Conservation (phyloP, 140 eudicot species). For the Cichorium intybus region DNA sequence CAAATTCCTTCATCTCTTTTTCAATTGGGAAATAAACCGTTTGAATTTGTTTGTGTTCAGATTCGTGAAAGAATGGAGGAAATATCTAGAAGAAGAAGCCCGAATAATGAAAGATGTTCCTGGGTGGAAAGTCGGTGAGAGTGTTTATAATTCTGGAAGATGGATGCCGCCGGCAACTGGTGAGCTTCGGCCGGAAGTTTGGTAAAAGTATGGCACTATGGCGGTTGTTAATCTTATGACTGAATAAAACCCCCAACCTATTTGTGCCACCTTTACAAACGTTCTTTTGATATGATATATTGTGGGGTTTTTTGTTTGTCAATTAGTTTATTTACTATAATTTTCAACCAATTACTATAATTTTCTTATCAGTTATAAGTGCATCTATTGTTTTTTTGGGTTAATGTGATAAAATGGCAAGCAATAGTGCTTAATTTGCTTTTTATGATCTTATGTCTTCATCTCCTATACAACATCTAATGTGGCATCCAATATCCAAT, state of each 20-base stretch:
- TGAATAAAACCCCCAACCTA: slow-evolving; percentile 1
- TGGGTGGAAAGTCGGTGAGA: slow-evolving; percentile 99
- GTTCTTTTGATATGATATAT: no score
- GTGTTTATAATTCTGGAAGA: slow-evolving; percentile 85
- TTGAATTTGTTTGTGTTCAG: slow-evolving; percentile 28
- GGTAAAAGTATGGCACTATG: slow-evolving; percentile 61
- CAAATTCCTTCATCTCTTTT: neutral
- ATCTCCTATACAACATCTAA: no score
- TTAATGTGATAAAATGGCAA: no score
- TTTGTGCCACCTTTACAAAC: neutral
- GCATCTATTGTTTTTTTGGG: no score
- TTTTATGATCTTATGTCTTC: no score
- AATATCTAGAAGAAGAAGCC: slow-evolving; percentile 81
- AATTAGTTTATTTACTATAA: no score
- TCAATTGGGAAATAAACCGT: no score
- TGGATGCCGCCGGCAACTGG: slow-evolving; percentile 99
- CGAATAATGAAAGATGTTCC: slow-evolving; percentile 97
- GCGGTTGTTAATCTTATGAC: neutral
- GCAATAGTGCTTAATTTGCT: no score
- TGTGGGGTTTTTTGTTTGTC: neutral
- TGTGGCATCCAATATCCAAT: no score
- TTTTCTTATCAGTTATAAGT: no score
- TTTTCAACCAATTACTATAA: no score
- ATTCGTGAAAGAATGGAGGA: slow-evolving; percentile 95
- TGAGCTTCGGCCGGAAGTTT: slow-evolving; percentile 89